Base-by-base conservation (phyloP, 2,329 filamentous ascomycete genomes). In the Tolypocladium paradoxum region DNA sequence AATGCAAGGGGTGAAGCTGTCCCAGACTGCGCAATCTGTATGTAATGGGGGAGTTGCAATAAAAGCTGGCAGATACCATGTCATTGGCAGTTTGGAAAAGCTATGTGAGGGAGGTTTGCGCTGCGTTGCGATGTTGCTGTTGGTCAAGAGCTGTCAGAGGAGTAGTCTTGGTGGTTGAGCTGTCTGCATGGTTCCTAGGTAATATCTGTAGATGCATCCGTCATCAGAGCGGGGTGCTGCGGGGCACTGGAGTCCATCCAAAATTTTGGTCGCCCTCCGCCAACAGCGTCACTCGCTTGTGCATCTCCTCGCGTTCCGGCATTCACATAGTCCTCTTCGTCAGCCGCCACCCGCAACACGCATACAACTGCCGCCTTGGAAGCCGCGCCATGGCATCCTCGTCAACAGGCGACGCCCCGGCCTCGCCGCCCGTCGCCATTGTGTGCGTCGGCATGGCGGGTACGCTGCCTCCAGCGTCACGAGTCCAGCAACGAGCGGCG, bases 401-500 rank as follows among this genome's bases (percentile, higher is more conserved):
- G 37, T 60, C 65, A 4, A 60, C 63, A 33, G 61, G 56, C 55
- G 65, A 61, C 18, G 60, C 60, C 48, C 49, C 56, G 22, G 49
- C n/a, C 27, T 55, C 60, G 53, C 56, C 62, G 27, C 55, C 63
- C 11, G 60, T 67, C 18, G 58, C 88, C 56, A 85, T 99, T 55
- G 90, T 97, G 63, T 96, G 91, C 70, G 85, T 99, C 49, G 93
- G 93, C 76, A 97, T 97, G 92, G 93, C 93, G 64, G 92, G 85
- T 85, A 72, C 48, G 45, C 35, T 9, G 35, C n/a, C 36, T 20
- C 49, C 37, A 36, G 22, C 47, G 33, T 3, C 29, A 22, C 33
- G 14, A 11, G 16, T 27, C 31, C 3, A 7, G 16, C 7, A 4
- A 2, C 27, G 4, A 20, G 43, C 27, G 16, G 12, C 27, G 18